Percentiles rank a stretch among this genome's conserved stretches.
Evolutionary conservation across 768 basidiomycete genomes (phyloP).

Genomic region (Lentinus brumalis): DNA sequence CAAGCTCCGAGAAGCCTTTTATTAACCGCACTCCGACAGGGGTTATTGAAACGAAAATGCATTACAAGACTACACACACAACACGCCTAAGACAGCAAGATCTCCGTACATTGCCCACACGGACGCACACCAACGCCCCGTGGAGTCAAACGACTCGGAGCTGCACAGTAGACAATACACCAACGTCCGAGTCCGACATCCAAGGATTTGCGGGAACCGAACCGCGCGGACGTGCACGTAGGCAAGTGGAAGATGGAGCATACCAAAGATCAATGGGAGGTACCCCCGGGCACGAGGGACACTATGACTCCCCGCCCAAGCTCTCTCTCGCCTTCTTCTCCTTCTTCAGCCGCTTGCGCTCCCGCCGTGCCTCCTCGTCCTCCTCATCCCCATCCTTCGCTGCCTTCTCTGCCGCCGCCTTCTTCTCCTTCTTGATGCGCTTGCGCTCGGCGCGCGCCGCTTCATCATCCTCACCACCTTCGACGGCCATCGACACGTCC

Average conservation of each 20-base stretch:
- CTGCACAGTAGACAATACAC: neutral
- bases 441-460: constrained; percentile 39
- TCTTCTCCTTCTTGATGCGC: constrained; percentile 35
- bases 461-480: constrained; percentile 48
- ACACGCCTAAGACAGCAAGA: constrained; percentile 8
- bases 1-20: too few species aligned
- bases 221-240: neutral
- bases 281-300: neutral
- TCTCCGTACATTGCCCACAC: constrained; percentile 12
- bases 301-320: constrained; percentile 34
- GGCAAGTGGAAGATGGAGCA: neutral
- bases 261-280: neutral
- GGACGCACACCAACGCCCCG: neutral
- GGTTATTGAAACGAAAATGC: constrained; percentile 1
- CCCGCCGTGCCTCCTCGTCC: constrained; percentile 40
- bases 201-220: neutral
- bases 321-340: constrained; percentile 44
- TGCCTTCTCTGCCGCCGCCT: constrained; percentile 36
- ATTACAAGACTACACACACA: constrained; percentile 12
- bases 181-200: neutral
- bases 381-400: constrained; percentile 58
- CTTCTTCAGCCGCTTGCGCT: constrained; percentile 36
- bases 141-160: neutral
- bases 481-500: constrained; percentile 46
- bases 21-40: neutral